Evolutionary conservation across 2,329 filamentous ascomycete genomes (phyloP).

Genomic region (Colletotrichum navitas): DNA sequence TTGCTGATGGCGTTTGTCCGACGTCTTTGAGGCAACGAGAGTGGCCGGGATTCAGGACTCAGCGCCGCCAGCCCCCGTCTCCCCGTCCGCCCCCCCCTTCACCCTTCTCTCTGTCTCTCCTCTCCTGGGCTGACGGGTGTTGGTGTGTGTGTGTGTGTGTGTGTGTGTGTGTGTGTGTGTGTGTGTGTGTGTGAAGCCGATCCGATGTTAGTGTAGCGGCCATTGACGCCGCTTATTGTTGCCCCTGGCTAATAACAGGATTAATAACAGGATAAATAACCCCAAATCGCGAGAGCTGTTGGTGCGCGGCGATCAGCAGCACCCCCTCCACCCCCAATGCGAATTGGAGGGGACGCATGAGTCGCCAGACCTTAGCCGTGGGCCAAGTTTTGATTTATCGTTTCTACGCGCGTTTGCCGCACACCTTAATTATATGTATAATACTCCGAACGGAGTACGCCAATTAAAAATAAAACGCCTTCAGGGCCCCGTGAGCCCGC

Average conservation of each 20-base stretch:
- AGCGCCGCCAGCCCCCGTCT: background rate
- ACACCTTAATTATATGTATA: background rate
- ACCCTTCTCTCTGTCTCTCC: background rate
- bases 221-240: background rate
- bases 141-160: background rate
- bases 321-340: too few relatives aligned
- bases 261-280: background rate
- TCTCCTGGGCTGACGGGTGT: background rate
- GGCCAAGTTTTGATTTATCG: conserved; percentile 18
- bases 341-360: background rate
- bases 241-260: conserved; percentile 3
- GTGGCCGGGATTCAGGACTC: background rate
- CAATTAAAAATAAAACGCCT: background rate
- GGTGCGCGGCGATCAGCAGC: background rate
- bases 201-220: conserved; percentile 11
- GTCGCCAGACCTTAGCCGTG: conserved; percentile 8
- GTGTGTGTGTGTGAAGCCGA: background rate
- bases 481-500: background rate
- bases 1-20: conserved; percentile 1
- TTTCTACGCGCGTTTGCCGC: conserved; percentile 39
- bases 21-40: conserved; percentile 7
- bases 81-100: background rate
- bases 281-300: background rate
- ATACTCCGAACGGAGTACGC: too few relatives aligned
- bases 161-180: too few relatives aligned